A percentile compares a stretch with the other conserved stretches of the same genome.
These are phyloP conservation scores for Fusarium sp. DNA, from an alignment of 2,329 filamentous ascomycete species.

Conservation along the genomic window DNA sequence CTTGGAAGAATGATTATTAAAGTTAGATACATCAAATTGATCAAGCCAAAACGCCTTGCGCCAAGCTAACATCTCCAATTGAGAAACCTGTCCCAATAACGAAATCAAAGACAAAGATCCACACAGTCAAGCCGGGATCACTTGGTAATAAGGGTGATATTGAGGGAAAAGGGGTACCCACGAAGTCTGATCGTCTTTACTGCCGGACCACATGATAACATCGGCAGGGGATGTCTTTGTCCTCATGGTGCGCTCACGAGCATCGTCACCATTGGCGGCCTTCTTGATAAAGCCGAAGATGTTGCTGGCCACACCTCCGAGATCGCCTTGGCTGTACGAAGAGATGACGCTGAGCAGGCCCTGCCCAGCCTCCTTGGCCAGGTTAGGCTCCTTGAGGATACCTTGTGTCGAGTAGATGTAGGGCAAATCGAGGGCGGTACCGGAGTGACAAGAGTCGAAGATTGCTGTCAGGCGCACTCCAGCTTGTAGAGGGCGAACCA, in stretches of 20 bases:
- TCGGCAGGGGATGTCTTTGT: conserved; percentile 96
- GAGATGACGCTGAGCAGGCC: conserved; percentile 71
- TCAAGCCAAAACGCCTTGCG: conserved; percentile 35
- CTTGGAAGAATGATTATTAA: conserved; percentile 43
- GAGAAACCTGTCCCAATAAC: conserved; percentile 25
- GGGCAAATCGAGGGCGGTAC: conserved; percentile 74
- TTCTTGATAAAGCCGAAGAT: conserved; percentile 91
- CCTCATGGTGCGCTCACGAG: conserved; percentile 81
- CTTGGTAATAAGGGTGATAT: conserved; percentile 30
- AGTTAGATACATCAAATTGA: conserved; percentile 37
- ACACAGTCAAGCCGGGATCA: conserved; percentile 32
- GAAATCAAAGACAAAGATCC: conserved; percentile 19
- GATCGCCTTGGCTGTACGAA: conserved; percentile 76
- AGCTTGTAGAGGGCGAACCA: conserved; percentile 69
- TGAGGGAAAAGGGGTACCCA: conserved; percentile 63
- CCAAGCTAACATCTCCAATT: conserved; percentile 30
- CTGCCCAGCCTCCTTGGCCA: conserved; percentile 76
- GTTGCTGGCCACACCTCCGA: conserved; percentile 83
- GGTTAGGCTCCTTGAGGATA: conserved; percentile 76
- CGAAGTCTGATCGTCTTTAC: conserved; percentile 96
- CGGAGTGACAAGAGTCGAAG: conserved; percentile 76
- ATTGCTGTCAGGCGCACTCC: conserved; percentile 73
- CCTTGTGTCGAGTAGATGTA: conserved; percentile 79
- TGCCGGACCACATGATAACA: conserved; percentile 97
- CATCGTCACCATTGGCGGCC: conserved; percentile 83